Percentiles rank a stretch among this genome's conserved stretches.
Evolutionary conservation across 257 asterid genomes (phyloP).

Genomic region (Nicotiana undulata): DNA sequence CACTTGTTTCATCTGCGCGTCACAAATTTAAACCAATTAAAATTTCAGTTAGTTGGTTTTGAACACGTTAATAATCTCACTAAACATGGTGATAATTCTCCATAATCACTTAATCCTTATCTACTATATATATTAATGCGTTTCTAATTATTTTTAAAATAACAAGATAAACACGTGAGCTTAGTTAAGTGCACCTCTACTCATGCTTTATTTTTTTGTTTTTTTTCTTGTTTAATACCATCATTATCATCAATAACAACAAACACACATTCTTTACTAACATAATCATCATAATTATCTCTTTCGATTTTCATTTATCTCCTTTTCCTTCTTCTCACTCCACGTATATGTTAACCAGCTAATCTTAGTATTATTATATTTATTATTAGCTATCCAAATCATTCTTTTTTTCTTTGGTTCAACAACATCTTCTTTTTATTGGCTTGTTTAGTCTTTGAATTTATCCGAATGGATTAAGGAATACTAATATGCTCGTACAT

Average conservation of each 20-base stretch:
- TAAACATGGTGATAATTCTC: constrained; percentile 22
- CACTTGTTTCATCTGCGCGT: constrained; percentile 1
- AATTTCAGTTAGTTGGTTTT: constrained; percentile 23
- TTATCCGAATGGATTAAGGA: background rate
- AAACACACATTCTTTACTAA: background rate
- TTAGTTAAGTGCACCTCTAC: constrained; percentile 5
- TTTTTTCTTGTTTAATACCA: background rate
- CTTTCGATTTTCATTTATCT: background rate
- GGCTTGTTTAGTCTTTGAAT: background rate
- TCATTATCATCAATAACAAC: background rate
- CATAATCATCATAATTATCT: background rate
- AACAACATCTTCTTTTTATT: background rate
- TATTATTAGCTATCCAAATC: background rate
- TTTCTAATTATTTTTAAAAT: background rate
- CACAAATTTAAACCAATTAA: constrained; percentile 8
- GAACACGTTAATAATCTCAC: constrained; percentile 6
- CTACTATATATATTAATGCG: background rate
- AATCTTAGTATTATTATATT: background rate
- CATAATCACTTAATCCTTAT: constrained; percentile 5
- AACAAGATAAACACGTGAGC: background rate
- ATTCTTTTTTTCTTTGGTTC: background rate
- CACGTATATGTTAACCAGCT: constrained; percentile 2
- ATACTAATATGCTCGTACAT: too few species aligned
- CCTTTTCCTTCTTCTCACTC: background rate
- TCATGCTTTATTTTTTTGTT: background rate